Evolutionary conservation across 805 yeast species (phyloP).

Genomic region (Saccharomycopsis fermentans): DNA sequence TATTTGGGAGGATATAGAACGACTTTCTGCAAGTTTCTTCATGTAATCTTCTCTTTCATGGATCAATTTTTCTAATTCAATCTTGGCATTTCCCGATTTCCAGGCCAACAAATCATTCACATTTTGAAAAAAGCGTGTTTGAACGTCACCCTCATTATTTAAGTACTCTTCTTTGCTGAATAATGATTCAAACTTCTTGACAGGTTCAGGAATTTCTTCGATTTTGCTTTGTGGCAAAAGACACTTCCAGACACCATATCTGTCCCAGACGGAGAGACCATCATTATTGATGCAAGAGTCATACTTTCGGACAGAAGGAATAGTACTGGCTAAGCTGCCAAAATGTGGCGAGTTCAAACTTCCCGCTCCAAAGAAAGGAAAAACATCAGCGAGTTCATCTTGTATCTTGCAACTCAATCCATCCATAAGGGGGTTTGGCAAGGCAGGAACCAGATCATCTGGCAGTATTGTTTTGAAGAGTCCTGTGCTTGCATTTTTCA

Average conservation of each 20-base stretch:
- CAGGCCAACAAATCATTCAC: constrained; percentile 59
- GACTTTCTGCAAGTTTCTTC: constrained; percentile 1
- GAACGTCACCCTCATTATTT: constrained; percentile 31
- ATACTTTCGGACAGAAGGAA: constrained; percentile 51
- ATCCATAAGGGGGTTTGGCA: neutral
- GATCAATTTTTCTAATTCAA: constrained; percentile 28
- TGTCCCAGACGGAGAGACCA: constrained; percentile 78
- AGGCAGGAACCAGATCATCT: neutral
- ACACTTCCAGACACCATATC: constrained; percentile 84
- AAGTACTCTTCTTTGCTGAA: constrained; percentile 47
- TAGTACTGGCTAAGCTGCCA: constrained; percentile 25
- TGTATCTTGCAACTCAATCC: neutral
- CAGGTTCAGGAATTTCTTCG: constrained; percentile 32
- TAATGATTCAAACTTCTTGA: constrained; percentile 37
- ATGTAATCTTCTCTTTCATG: constrained; percentile 1
- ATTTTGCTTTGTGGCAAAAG: constrained; percentile 47
- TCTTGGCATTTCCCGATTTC: constrained; percentile 45
- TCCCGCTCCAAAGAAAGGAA: neutral
- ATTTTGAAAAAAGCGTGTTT: constrained; percentile 54
- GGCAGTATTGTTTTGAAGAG: neutral
- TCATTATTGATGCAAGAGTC: constrained; percentile 49
- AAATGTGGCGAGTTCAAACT: neutral
- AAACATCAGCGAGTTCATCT: neutral
- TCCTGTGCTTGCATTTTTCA: neutral
- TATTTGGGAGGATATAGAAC: neutral